Evolutionary conservation across 2,329 filamentous ascomycete species (phyloP).

Genomic region (Aspergillus sojae): DNA sequence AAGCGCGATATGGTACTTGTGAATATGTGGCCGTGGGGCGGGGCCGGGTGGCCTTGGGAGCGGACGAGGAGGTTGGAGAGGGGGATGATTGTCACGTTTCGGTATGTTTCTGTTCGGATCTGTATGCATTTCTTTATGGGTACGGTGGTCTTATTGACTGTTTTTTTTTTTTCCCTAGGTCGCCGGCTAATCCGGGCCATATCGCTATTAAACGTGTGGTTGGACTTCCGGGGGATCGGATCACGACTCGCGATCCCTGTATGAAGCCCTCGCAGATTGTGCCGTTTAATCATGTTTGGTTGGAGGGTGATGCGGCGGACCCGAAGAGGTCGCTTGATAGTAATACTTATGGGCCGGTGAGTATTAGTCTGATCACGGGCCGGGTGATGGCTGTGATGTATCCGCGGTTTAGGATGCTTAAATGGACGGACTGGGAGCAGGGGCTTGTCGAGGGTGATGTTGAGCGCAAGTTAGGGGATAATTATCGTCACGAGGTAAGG

Average conservation of each 20-base stretch:
- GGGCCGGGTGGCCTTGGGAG: slow-evolving; percentile 54
- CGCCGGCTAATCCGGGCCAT: slow-evolving; percentile 69
- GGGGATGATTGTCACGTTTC: slow-evolving; percentile 75
- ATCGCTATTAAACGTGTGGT: slow-evolving; percentile 81
- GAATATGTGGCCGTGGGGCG: slow-evolving; percentile 40
- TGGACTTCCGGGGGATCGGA: slow-evolving; percentile 75
- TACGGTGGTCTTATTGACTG: neutral
- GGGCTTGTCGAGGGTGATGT: slow-evolving; percentile 28
- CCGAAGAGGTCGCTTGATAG: slow-evolving; percentile 75
- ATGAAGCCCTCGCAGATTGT: slow-evolving; percentile 59
- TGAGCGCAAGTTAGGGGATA: slow-evolving; percentile 25
- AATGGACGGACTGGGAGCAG: slow-evolving; percentile 43
- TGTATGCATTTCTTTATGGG: neutral
- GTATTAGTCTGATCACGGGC: slow-evolving; percentile 73
- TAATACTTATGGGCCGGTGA: slow-evolving; percentile 86
- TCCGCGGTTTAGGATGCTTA: slow-evolving; percentile 52
- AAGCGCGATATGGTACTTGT: slow-evolving; percentile 47
- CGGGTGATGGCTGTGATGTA: slow-evolving; percentile 72
- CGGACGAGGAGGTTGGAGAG: slow-evolving; percentile 61
- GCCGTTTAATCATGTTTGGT: slow-evolving; percentile 86
- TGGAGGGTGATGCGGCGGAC: slow-evolving; percentile 80
- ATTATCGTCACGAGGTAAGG: slow-evolving; percentile 38
- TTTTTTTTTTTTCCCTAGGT: slow-evolving; percentile 52
- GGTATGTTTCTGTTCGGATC: slow-evolving; percentile 24
- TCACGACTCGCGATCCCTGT: slow-evolving; percentile 67